Conservation (phyloP, 345 rosid species). For the Lepidium didymum region DNA sequence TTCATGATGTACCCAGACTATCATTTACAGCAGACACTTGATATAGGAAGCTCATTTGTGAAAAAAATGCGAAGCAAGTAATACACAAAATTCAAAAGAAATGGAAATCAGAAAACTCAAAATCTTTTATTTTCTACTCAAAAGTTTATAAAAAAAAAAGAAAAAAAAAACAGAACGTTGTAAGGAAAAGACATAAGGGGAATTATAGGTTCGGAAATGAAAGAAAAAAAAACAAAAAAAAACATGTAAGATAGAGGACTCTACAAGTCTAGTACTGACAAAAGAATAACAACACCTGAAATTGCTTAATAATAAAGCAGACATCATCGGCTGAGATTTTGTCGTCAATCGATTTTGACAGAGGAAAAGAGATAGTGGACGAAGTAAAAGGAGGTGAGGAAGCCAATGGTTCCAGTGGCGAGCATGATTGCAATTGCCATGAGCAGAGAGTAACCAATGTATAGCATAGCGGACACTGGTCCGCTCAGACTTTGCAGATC, state of each 20-base stretch:
- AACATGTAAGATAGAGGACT: conserved; percentile 17
- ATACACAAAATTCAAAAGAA: not conserved
- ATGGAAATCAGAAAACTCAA: not conserved
- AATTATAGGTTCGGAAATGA: not conserved
- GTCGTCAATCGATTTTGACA: conserved; percentile 57
- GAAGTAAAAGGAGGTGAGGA: conserved; percentile 69
- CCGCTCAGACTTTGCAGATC: conserved; percentile 80
- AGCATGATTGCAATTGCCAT: conserved; percentile 79
- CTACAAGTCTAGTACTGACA: conserved; percentile 27
- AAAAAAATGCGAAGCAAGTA: not conserved
- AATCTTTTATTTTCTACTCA: conserved; percentile 8
- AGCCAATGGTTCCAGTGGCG: conserved; percentile 73
- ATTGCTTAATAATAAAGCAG: conserved; percentile 3
- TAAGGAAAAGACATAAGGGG: not conserved
- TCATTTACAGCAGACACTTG: not conserved
- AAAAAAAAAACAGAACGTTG: not conserved
- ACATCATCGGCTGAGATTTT: conserved; percentile 19
- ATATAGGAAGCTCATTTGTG: not conserved
- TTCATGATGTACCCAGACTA: not conserved
- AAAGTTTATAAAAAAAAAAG: not conserved
- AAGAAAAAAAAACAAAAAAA: not conserved
- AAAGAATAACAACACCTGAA: conserved; percentile 13
- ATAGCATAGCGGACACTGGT: conserved; percentile 66
- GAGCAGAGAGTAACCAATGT: conserved; percentile 65
- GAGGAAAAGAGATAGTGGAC: conserved; percentile 84